Base-by-base conservation (phyloP, 768 basidiomycete species). In the Mycena rosella region DNA sequence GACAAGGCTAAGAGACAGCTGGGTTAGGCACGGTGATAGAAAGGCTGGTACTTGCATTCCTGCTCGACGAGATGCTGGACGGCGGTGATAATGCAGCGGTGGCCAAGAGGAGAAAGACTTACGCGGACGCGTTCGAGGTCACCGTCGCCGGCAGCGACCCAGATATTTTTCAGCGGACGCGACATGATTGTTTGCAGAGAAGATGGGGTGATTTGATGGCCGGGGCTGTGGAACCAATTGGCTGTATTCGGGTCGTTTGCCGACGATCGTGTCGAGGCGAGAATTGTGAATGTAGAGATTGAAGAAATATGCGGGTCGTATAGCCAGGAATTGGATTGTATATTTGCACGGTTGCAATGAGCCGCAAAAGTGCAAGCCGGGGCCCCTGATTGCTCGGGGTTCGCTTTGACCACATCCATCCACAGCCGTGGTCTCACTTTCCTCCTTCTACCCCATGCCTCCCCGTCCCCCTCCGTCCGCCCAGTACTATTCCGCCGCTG, bases 61-160 rank as follows among this genome's bases (percentile, higher is more conserved):
- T 80, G 78, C 74, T 91, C 89, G 71, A 92, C 79, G 72, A 92
- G 85, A 63, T 87, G 83, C 90, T 91, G 73, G 42, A 36, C 30
- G 47, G 18, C 36, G 20, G 40, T 63, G 38, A 42, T 47, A 29
- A 42, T 2, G 54, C 67, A 62, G 44, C 62, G 66, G 47, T 60
- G 52, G 7, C 42, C 61, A 53, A 60, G 22, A 38, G 36, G 5
- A 63, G 58, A 34, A 27, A 32, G 32, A 75, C 86, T 54, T 63
- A 95, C 95, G 79, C 82, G 84, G 42, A 98, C 89, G 54, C 92
- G 84, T n/a, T 80, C 79, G 36, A 96, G 78, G 80, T 98, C 93
- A 47, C 96, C 96, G 75, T 98, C 96, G 51, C 89, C 92, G 0
- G 96, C 94, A 49, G 96, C 96, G 38, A 98, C 88, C 96, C 96